Conservation (phyloP, 2,329 filamentous ascomycete species). For the Bipolaris oryzae region DNA sequence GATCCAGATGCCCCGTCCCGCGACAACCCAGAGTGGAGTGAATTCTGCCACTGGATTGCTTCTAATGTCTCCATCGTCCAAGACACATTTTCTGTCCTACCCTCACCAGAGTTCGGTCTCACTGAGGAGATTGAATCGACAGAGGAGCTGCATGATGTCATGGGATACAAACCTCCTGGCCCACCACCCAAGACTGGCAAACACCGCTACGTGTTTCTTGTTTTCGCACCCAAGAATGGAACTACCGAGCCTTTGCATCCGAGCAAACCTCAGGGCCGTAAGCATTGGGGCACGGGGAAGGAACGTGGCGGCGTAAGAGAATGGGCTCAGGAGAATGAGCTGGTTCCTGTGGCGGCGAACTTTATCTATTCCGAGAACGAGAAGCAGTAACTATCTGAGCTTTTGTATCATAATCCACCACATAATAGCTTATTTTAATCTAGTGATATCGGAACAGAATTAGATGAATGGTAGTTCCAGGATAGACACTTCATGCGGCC, state of each 20-base stretch:
- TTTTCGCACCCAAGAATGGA: constrained; percentile 55
- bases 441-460: not conserved
- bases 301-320: constrained; percentile 57
- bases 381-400: constrained; percentile 50
- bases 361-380: constrained; percentile 57
- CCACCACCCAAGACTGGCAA: constrained; percentile 63
- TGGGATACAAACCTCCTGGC: constrained; percentile 60
- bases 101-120: constrained; percentile 32
- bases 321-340: constrained; percentile 57
- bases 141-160: constrained; percentile 46
- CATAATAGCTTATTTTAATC: not conserved
- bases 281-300: constrained; percentile 62
- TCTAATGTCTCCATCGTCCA: constrained; percentile 43
- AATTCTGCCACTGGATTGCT: constrained; percentile 64
- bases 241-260: constrained; percentile 52
- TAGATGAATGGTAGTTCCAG: no score
- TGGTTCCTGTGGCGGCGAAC: constrained; percentile 55
- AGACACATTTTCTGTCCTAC: constrained; percentile 30
- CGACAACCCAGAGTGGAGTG: constrained; percentile 60
- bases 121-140: constrained; percentile 9
- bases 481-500: no score
- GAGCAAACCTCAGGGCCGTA: constrained; percentile 55
- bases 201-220: constrained; percentile 64
- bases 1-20: constrained; percentile 65
- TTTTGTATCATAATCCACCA: no score